Evolutionary conservation across 1,284 basidiomycete genomes (phyloP), one percentile per base, ranked within the genome.

Genomic region (Irpex sp.): DNA sequence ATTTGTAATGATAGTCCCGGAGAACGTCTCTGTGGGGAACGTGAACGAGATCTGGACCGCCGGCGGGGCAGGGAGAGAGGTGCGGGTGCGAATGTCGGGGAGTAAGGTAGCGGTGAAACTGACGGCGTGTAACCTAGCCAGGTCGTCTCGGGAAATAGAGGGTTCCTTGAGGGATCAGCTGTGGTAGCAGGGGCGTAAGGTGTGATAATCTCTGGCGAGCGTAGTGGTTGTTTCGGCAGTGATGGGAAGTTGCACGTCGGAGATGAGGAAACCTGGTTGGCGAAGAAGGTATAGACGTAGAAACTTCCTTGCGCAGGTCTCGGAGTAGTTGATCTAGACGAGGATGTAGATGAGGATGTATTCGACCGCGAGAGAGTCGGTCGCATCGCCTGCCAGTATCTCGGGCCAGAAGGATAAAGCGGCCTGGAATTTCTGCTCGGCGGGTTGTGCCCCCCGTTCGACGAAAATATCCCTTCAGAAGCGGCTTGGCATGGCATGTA

Each of bases 401-500:
- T 36, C 58, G 67, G 58, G 36, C 59, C 66, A 54, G 67, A 63
- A 49, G 65, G 66, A 53, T 62, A 60, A 47, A 35, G 58, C 5
- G 65, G 58, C 15, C 59, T 47, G 53, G 61, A 43, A 19, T 51
- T 57, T 26, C 57, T 55, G 35, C 53, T 15, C 9, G 53, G 50
- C 33, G 62, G 43, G 26, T 49, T 46, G 4, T 39, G 58, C 13
- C 13, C 35, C 4, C 13, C 17, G 31, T 68, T 61, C 26, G 39
- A 11, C 11, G 75, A 71, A 70, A 82, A 81, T 47, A 84, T 71
- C 55, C 79, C 78, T 53, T 83, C 82, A 6, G 79, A 80, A 0
- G 86, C 85, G 8, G 81, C 79, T 68, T 81, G 78, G 67, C 87
- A 88, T 0, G 85, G 85, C 46, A 78, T 79, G 67, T 84, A 87